Percentiles rank a stretch among this genome's conserved stretches.
These are phyloP conservation scores for Aspergillus saccharolyticus DNA, from an alignment of 495 filamentous ascomycete genomes.

Conservation along the genomic window DNA sequence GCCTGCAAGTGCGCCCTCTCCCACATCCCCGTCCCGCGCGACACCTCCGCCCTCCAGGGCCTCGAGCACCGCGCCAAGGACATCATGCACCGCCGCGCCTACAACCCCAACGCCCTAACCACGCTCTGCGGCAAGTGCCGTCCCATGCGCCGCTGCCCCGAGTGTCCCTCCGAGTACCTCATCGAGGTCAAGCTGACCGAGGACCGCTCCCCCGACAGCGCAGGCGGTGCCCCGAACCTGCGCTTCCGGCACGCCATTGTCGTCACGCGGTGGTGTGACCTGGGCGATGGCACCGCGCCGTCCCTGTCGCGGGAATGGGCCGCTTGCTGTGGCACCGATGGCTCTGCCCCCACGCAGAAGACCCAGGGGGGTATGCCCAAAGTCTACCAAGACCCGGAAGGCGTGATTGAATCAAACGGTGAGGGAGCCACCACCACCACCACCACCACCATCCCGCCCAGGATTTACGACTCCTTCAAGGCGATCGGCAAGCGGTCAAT, in stretches of 20 bases:
- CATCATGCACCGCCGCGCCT: slow-evolving; percentile 24
- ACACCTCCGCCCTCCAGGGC: slow-evolving; percentile 33
- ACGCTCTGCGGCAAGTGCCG: slow-evolving; percentile 48
- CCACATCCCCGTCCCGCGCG: slow-evolving; percentile 47
- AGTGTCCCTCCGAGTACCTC: slow-evolving; percentile 57
- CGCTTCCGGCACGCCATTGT: slow-evolving; percentile 53
- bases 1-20: slow-evolving; percentile 54
- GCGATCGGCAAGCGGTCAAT: slow-evolving; percentile 48
- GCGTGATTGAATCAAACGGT: too few species aligned
- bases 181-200: slow-evolving; percentile 52
- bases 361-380: too few species aligned
- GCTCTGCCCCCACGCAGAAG: background rate
- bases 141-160: slow-evolving; percentile 53
- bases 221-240: slow-evolving; percentile 9
- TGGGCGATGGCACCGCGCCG: slow-evolving; percentile 48
- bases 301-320: slow-evolving; percentile 41
- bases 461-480: slow-evolving; percentile 46
- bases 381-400: too few species aligned
- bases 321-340: slow-evolving; percentile 41
- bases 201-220: slow-evolving; percentile 40
- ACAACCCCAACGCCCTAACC: slow-evolving; percentile 44
- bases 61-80: slow-evolving; percentile 39
- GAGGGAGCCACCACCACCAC: too few species aligned
- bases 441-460: too few species aligned
- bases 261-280: slow-evolving; percentile 57